phyloP scores from a whole-genome alignment of 345 rosid genomes.

The Salix brachista region DNA sequence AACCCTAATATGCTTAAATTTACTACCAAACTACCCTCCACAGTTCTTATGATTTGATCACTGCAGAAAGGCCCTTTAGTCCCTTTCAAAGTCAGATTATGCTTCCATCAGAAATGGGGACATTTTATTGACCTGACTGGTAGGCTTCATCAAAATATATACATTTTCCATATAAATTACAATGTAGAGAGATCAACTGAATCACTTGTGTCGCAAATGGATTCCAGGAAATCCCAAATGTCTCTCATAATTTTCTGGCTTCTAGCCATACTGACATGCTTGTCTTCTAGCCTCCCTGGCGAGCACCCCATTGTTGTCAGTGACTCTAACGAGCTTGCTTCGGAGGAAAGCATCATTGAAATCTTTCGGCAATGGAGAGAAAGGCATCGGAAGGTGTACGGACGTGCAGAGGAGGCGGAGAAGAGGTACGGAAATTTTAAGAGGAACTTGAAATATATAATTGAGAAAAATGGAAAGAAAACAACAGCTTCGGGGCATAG shows the following conservation, averaged over 20 bases:
- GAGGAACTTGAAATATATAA: constrained; percentile 47
- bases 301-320: constrained; percentile 44
- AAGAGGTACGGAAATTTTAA: constrained; percentile 39
- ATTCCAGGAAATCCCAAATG: constrained; percentile 9
- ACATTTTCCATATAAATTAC: constrained; percentile 5
- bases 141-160: constrained; percentile 23
- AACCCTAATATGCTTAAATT: no score
- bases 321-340: constrained; percentile 23
- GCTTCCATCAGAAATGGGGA: neutral
- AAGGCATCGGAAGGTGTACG: constrained; percentile 52
- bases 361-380: constrained; percentile 49
- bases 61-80: constrained; percentile 4
- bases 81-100: neutral
- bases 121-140: constrained; percentile 35
- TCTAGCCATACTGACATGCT: constrained; percentile 23
- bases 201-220: constrained; percentile 24
- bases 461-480: constrained; percentile 28
- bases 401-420: constrained; percentile 41
- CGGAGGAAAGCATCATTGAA: constrained; percentile 43
- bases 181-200: neutral
- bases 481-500: constrained; percentile 13
- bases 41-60: neutral
- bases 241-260: constrained; percentile 19
- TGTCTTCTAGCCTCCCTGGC: constrained; percentile 29
- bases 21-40: constrained; percentile 13